phyloP scores from a whole-genome alignment of 257 asterid genomes.

The Nicotiana tomentosiformis region DNA sequence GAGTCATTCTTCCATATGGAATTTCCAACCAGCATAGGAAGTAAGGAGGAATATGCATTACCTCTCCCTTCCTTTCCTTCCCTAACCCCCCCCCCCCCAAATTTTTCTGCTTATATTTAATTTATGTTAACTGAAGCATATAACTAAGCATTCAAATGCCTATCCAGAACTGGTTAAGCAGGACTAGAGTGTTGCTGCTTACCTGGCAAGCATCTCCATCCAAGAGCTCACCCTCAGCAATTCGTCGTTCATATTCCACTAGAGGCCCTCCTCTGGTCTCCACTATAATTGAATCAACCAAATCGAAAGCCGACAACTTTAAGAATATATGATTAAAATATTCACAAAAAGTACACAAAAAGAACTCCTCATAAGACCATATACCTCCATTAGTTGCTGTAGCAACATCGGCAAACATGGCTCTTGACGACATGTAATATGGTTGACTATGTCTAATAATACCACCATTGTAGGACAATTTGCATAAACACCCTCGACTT shows the following conservation, averaged over 20 bases:
- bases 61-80: too few species aligned
- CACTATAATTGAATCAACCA: conserved; percentile 33
- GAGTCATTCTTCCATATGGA: background rate
- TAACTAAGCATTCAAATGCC: too few species aligned
- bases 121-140: too few species aligned
- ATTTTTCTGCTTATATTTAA: background rate
- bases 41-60: background rate
- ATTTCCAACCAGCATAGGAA: background rate
- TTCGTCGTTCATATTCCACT: conserved; percentile 71
- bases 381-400: conserved; percentile 53
- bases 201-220: conserved; percentile 95
- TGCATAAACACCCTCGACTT: conserved; percentile 21
- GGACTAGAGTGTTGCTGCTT: background rate
- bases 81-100: background rate
- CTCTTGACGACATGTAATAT: conserved; percentile 31
- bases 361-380: background rate
- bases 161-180: background rate
- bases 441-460: conserved; percentile 29
- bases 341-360: background rate
- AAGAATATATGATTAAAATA: background rate
- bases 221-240: conserved; percentile 70
- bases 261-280: conserved; percentile 66
- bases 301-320: conserved; percentile 14
- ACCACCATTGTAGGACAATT: conserved; percentile 30
- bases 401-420: conserved; percentile 46